Conservation (phyloP, 192 early-diverging fungal genomes). For the Coemansia reversa region DNA sequence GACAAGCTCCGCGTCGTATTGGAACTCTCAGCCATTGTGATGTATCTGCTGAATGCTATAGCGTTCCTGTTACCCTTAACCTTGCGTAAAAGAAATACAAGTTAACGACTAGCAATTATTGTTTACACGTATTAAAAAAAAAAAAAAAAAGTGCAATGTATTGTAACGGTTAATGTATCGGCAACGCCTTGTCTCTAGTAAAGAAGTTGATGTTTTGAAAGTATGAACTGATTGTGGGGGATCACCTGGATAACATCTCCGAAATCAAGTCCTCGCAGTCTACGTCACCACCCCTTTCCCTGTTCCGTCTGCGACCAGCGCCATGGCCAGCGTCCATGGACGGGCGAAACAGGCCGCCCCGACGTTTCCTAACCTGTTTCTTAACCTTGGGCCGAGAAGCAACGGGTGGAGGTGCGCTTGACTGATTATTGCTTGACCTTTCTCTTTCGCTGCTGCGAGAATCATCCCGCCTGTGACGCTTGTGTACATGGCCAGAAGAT, state of each 20-base stretch:
- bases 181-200: not conserved
- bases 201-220: not conserved
- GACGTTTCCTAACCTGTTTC: constrained; percentile 10
- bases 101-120: not conserved
- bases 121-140: not conserved
- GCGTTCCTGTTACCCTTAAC: not conserved
- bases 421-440: not conserved
- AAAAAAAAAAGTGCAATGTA: not conserved
- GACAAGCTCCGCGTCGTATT: not conserved
- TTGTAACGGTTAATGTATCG: not conserved
- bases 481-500: not conserved
- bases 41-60: not conserved
- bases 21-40: not conserved
- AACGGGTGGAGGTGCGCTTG: not conserved
- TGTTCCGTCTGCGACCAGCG: not conserved
- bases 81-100: not conserved
- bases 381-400: not conserved
- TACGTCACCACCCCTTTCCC: not conserved
- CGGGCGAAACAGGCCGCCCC: constrained; percentile 20
- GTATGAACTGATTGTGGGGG: not conserved
- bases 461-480: not conserved
- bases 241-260: constrained; percentile 14
- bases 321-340: constrained; percentile 5
- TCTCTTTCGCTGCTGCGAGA: not conserved
- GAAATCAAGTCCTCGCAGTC: constrained; percentile 32